Conservation (phyloP, 495 filamentous ascomycete species). For the Pyrenula aspistea region DNA sequence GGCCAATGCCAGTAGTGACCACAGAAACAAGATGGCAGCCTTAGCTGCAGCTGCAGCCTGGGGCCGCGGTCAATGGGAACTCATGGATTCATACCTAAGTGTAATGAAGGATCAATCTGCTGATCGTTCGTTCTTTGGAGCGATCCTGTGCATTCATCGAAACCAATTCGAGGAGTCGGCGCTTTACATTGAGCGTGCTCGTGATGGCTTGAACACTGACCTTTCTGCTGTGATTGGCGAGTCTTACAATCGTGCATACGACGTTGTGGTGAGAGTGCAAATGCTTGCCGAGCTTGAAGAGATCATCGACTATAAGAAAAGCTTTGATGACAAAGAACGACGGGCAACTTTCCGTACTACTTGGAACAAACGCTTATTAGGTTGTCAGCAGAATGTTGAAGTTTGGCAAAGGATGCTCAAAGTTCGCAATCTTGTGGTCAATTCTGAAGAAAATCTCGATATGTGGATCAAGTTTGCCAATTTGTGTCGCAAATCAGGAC, state of each 20-base stretch:
- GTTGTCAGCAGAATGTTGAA: slow-evolving; percentile 93
- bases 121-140: slow-evolving; percentile 93
- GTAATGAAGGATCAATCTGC: slow-evolving; percentile 90
- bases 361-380: slow-evolving; percentile 89
- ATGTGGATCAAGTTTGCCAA: slow-evolving; percentile 99
- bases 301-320: slow-evolving; percentile 94
- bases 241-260: slow-evolving; percentile 91
- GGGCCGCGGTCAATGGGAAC: slow-evolving; percentile 91
- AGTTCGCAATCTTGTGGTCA: slow-evolving; percentile 81
- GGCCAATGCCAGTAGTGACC: slow-evolving; percentile 71
- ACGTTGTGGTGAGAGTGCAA: slow-evolving; percentile 90
- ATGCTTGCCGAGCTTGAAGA: slow-evolving; percentile 98
- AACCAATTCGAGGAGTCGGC: slow-evolving; percentile 87
- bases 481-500: slow-evolving; percentile 87
- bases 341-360: slow-evolving; percentile 83
- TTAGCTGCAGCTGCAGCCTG: slow-evolving; percentile 94
- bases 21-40: slow-evolving; percentile 78
- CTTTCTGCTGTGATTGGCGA: slow-evolving; percentile 89
- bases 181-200: slow-evolving; percentile 74
- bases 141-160: slow-evolving; percentile 83
- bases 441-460: slow-evolving; percentile 82
- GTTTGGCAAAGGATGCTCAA: slow-evolving; percentile 98
- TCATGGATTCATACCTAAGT: slow-evolving; percentile 91
- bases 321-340: slow-evolving; percentile 61
- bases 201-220: slow-evolving; percentile 89